A percentile compares a stretch with the other conserved stretches of the same genome.
These are phyloP conservation scores for Apiospora hydei DNA, from an alignment of 2,329 filamentous ascomycete genomes.

Conservation along the genomic window DNA sequence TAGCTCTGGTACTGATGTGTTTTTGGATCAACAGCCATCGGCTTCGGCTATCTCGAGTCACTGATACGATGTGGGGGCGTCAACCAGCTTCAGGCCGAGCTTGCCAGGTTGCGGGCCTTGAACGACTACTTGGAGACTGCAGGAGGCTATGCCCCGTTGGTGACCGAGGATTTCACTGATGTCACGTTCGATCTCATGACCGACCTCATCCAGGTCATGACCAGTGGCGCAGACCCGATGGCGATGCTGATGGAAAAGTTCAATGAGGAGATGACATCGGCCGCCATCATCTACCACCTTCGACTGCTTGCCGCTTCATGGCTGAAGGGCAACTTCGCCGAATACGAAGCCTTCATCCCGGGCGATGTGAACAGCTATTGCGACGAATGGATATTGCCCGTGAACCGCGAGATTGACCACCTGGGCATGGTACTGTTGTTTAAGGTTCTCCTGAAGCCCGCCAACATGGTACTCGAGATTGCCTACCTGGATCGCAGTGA, in stretches of 20 bases:
- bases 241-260: slow-evolving; percentile 69
- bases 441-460: slow-evolving; percentile 80
- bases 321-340: slow-evolving; percentile 75
- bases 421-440: slow-evolving; percentile 81
- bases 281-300: slow-evolving; percentile 84
- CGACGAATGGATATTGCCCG: slow-evolving; percentile 72
- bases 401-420: slow-evolving; percentile 87
- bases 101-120: slow-evolving; percentile 74
- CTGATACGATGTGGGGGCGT: slow-evolving; percentile 73
- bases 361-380: slow-evolving; percentile 76
- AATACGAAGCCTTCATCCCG: slow-evolving; percentile 76
- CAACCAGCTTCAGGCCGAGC: slow-evolving; percentile 72
- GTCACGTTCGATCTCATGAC: slow-evolving; percentile 74
- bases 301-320: slow-evolving; percentile 84
- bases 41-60: slow-evolving; percentile 91
- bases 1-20: slow-evolving; percentile 27
- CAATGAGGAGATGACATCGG: slow-evolving; percentile 73
- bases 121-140: slow-evolving; percentile 73
- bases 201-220: slow-evolving; percentile 66
- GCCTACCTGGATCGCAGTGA: slow-evolving; percentile 89
- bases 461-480: slow-evolving; percentile 82
- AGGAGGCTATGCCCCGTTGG: slow-evolving; percentile 73
- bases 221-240: slow-evolving; percentile 64
- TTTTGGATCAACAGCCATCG: slow-evolving; percentile 71
- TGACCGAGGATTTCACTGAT: slow-evolving; percentile 86